These are phyloP conservation scores for Drechslerella stenobrocha DNA, from an alignment of 2,329 filamentous ascomycete species.

Conservation along the genomic window DNA sequence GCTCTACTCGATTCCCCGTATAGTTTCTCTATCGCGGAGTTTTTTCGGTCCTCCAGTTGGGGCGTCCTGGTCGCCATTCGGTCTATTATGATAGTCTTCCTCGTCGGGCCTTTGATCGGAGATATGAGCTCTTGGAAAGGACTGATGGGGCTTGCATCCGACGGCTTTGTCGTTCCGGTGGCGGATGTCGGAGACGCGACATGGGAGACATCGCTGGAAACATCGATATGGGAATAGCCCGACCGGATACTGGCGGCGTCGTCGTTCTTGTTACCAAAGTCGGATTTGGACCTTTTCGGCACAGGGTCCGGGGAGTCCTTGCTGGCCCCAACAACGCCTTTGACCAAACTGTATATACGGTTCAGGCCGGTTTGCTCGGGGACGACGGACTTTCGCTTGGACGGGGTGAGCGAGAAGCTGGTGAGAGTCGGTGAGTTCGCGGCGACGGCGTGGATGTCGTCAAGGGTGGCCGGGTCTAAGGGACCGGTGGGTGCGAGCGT, in stretches of 20 bases:
- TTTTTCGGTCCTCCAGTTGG: conserved; percentile 33
- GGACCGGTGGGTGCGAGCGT: conserved; percentile 27
- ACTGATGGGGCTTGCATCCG: conserved; percentile 33
- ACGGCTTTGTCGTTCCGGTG: conserved; percentile 7
- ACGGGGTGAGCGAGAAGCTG: conserved; percentile 37
- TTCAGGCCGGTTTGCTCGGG: conserved; percentile 43
- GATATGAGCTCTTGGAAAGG: conserved; percentile 45
- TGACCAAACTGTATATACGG: conserved; percentile 44
- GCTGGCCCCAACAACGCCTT: conserved; percentile 32
- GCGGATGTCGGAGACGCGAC: conserved; percentile 23
- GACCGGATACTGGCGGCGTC: conserved; percentile 42
- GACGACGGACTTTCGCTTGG: conserved; percentile 26
- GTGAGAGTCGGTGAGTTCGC: conserved; percentile 35
- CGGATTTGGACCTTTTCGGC: conserved; percentile 21
- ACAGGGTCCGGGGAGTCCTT: conserved; percentile 32
- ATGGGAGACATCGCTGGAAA: conserved; percentile 27
- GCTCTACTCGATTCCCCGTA: conserved; percentile 34
- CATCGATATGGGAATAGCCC: conserved; percentile 43
- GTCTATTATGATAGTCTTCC: conserved; percentile 23
- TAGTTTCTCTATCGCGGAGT: conserved; percentile 18
- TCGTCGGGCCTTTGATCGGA: conserved; percentile 38
- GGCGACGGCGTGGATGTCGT: conserved; percentile 41
- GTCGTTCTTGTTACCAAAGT: conserved; percentile 30
- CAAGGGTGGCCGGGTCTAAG: conserved; percentile 41
- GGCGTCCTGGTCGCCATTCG: conserved; percentile 26